Base-by-base conservation (phyloP, 2,329 filamentous ascomycete genomes). In the Sarocladium oryzae region DNA sequence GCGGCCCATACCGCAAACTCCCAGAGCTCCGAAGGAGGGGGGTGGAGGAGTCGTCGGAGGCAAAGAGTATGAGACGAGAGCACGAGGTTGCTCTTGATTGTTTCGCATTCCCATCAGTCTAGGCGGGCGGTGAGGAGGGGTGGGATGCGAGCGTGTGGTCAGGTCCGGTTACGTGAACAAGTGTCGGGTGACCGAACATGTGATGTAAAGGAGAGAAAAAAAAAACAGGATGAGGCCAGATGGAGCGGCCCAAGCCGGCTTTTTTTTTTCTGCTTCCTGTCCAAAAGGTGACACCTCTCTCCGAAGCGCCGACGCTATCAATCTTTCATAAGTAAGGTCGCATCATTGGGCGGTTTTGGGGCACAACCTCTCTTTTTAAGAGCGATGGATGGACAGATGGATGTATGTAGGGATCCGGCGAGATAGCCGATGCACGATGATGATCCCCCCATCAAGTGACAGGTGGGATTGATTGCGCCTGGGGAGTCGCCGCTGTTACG, bases 341-440 rank as follows among this genome's bases (percentile, higher is more conserved):
- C 15, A 20, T 40, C 5, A 7, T 40, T 40, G 37, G 10, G 15
- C 16, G 15, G 8, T 40, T n/a, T n/a, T n/a, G n/a, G n/a, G n/a
- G n/a, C n/a, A n/a, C n/a, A n/a, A n/a, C n/a, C n/a, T n/a, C n/a
- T n/a, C n/a, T n/a, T n/a, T n/a, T n/a, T n/a, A n/a, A n/a, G n/a
- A n/a, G n/a, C n/a, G n/a, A n/a, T n/a, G n/a, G n/a, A n/a, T n/a
- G n/a, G n/a, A n/a, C n/a, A n/a, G n/a, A n/a, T 21, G 13, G 37
- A 23, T 23, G 6, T 40, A 28, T n/a, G 40, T 45, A 45, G 40
- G 40, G 40, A 45, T 45, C 40, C 40, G 40, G 40, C 43, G 26
- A 48, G 43, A 48, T 48, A 32, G 43, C 43, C 43, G 43, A 48
- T 48, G 43, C 43, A 48, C 43, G 43, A 48, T 45, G 43, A 48